Conservation (phyloP, 1,284 basidiomycete species). For the Vanrija sp. region DNA sequence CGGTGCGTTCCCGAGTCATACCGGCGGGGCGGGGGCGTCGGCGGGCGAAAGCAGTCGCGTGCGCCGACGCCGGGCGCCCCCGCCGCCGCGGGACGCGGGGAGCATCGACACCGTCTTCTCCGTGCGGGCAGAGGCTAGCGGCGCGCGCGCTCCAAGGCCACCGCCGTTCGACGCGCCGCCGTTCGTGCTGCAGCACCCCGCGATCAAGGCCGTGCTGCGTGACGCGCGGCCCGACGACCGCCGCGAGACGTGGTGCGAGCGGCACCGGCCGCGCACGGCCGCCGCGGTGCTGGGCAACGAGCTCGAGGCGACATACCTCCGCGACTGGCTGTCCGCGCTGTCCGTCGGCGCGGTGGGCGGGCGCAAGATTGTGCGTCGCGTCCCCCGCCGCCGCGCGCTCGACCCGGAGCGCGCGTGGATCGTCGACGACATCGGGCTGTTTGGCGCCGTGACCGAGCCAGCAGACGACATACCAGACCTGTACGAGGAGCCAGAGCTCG, state of each 20-base stretch:
- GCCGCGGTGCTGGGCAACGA: slow-evolving; percentile 79
- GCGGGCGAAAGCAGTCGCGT: not conserved
- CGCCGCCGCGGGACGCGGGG: not conserved
- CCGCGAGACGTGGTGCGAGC: slow-evolving; percentile 66
- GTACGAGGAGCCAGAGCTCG: slow-evolving; percentile 21
- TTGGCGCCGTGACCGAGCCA: slow-evolving; percentile 24
- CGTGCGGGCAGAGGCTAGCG: not conserved
- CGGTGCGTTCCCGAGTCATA: slow-evolving; percentile 24
- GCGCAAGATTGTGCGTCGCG: slow-evolving; percentile 35
- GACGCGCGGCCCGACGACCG: slow-evolving; percentile 5
- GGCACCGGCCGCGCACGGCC: slow-evolving; percentile 69
- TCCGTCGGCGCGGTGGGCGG: slow-evolving; percentile 52
- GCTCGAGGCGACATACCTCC: slow-evolving; percentile 65
- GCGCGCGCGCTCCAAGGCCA: not conserved
- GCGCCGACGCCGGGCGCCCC: not conserved
- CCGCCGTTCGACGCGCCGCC: slow-evolving; percentile 4
- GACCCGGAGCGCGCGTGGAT: slow-evolving; percentile 41
- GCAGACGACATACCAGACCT: slow-evolving; percentile 22
- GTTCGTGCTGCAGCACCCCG: slow-evolving; percentile 27
- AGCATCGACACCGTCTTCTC: not conserved
- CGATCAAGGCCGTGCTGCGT: slow-evolving; percentile 21
- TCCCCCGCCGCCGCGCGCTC: slow-evolving; percentile 9
- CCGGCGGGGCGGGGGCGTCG: not conserved
- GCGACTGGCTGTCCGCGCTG: slow-evolving; percentile 76
- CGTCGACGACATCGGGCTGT: slow-evolving; percentile 45